phyloP scores from a whole-genome alignment of 1,139 yeast genomes.

The Zhuliangozyma blackwelliae region DNA sequence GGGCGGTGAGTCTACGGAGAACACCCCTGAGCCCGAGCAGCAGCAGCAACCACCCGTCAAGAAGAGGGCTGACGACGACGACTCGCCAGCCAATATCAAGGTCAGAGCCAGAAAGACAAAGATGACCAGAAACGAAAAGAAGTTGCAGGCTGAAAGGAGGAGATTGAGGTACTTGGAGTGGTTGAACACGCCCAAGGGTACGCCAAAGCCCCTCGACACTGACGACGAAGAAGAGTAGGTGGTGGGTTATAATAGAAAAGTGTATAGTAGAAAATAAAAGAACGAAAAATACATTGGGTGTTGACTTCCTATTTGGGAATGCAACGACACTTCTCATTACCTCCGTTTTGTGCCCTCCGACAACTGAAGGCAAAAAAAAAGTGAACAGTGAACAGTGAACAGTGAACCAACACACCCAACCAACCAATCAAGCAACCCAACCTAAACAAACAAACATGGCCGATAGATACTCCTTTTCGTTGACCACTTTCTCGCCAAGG shows the following conservation, averaged over 20 bases:
- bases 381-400: neutral
- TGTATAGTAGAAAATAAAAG: neutral
- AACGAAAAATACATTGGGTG: neutral
- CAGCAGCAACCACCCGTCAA: constrained; percentile 30
- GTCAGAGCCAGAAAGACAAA: constrained; percentile 90
- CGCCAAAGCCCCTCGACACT: constrained; percentile 89
- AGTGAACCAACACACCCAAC: neutral
- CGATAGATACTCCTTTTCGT: constrained; percentile 94
- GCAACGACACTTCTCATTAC: too few relatives aligned
- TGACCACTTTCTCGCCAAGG: constrained; percentile 96
- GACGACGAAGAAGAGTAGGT: constrained; percentile 71
- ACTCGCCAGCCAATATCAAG: constrained; percentile 94
- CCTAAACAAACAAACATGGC: constrained; percentile 54
- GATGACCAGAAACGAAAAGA: constrained; percentile 94
- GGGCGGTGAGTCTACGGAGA: constrained; percentile 36
- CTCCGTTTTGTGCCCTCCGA: too few relatives aligned
- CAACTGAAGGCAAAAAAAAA: constrained; percentile 15
- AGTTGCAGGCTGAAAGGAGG: constrained; percentile 87
- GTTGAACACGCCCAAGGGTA: constrained; percentile 95
- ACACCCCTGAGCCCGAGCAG: constrained; percentile 20
- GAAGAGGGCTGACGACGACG: constrained; percentile 63
- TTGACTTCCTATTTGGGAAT: constrained; percentile 1
- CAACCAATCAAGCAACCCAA: constrained; percentile 1
- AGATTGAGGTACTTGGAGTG: constrained; percentile 91
- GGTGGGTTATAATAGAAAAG: neutral